Conservation (phyloP, 78 protist genomes). For the Reticulomyxa filosa region DNA sequence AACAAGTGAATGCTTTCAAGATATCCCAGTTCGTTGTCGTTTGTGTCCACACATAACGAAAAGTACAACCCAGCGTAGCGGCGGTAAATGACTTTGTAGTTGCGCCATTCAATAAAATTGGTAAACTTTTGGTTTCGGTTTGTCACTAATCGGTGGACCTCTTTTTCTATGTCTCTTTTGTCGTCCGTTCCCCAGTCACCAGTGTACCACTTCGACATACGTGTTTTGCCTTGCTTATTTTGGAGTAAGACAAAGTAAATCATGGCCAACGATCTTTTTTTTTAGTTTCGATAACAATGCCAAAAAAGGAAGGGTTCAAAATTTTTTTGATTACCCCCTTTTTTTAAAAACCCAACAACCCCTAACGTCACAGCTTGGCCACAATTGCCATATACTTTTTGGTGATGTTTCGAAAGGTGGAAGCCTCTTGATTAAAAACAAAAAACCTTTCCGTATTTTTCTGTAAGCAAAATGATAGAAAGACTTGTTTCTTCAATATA, state of each 20-base stretch:
- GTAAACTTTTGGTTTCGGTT: constrained; percentile 46
- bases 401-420: too few species aligned
- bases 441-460: too few species aligned
- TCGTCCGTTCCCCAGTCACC: constrained; percentile 78
- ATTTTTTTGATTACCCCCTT: too few species aligned
- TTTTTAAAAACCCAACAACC: too few species aligned
- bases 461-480: too few species aligned
- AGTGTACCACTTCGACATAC: constrained; percentile 73
- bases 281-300: too few species aligned
- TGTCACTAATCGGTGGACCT: constrained; percentile 64
- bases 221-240: constrained; percentile 92
- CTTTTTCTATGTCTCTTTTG: constrained; percentile 50
- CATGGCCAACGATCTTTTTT: too few species aligned
- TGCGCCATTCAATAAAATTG: constrained; percentile 79
- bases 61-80: constrained; percentile 89
- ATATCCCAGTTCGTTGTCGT: constrained; percentile 76
- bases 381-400: too few species aligned
- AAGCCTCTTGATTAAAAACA: too few species aligned
- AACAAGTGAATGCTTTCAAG: constrained; percentile 82
- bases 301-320: too few species aligned
- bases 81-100: constrained; percentile 43
- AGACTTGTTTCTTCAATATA: too few species aligned
- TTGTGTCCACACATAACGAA: constrained; percentile 46
- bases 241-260: constrained; percentile 84
- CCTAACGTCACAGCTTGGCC: too few species aligned